Evolutionary conservation across 2,329 filamentous ascomycete species (phyloP).

Genomic region (Cercospora sesami): DNA sequence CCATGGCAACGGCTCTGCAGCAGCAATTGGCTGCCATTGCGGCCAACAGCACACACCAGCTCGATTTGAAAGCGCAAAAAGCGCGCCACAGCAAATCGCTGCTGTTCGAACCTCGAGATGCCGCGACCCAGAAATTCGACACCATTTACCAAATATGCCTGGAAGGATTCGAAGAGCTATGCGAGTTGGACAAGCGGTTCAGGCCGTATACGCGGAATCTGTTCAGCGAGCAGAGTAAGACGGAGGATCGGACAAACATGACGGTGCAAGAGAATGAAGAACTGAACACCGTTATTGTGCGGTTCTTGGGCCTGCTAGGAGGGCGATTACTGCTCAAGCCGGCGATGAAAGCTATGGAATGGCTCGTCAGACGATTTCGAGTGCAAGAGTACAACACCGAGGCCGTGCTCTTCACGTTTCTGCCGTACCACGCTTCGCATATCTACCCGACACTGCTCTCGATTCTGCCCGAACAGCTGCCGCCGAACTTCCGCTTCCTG

Average conservation of each 20-base stretch:
- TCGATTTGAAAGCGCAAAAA: constrained; percentile 92
- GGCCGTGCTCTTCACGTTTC: constrained; percentile 76
- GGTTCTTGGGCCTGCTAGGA: constrained; percentile 78
- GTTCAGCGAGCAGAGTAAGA: constrained; percentile 91
- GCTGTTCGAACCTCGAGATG: constrained; percentile 84
- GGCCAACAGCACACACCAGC: constrained; percentile 81
- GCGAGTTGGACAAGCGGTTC: constrained; percentile 80
- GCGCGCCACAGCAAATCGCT: constrained; percentile 89
- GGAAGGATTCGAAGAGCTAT: constrained; percentile 89
- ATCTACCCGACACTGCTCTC: constrained; percentile 84
- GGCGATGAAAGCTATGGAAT: constrained; percentile 88
- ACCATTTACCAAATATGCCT: constrained; percentile 82
- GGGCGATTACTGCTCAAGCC: constrained; percentile 78
- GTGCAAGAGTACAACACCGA: constrained; percentile 89
- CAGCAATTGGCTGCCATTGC: constrained; percentile 93
- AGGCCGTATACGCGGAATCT: constrained; percentile 70
- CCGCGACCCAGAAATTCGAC: constrained; percentile 85
- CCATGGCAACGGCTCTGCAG: constrained; percentile 82
- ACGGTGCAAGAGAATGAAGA: constrained; percentile 77
- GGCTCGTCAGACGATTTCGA: constrained; percentile 89
- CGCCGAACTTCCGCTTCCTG: constrained; percentile 77
- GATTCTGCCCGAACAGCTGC: constrained; percentile 75
- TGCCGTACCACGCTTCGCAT: constrained; percentile 86
- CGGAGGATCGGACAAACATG: constrained; percentile 83
- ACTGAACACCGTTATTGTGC: constrained; percentile 73